Evolutionary conservation across 192 early-diverging fungal species (phyloP).

Genomic region (Rhizophagus sp.): DNA sequence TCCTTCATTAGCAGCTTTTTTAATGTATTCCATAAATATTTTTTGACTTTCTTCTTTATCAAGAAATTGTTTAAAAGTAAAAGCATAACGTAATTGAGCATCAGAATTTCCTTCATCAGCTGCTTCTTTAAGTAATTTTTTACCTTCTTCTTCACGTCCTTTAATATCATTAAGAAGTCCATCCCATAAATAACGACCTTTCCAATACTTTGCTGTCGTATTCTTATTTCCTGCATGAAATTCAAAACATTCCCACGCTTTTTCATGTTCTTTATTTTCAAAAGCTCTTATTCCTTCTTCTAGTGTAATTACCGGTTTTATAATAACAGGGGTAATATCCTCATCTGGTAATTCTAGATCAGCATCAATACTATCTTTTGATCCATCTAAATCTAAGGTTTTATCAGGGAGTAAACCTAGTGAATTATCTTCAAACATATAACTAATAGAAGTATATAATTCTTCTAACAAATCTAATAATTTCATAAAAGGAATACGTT

Average conservation of each 20-base stretch:
- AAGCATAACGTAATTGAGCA: conserved; percentile 8
- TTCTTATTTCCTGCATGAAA: background rate
- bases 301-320: too few species aligned
- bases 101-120: background rate
- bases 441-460: too few species aligned
- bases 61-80: background rate
- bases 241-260: conserved; percentile 1
- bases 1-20: background rate
- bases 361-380: too few species aligned
- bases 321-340: too few species aligned
- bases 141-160: background rate
- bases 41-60: background rate
- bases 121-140: background rate
- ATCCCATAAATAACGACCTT: conserved; percentile 5
- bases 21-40: background rate
- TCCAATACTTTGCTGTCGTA: conserved; percentile 5
- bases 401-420: too few species aligned
- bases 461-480: too few species aligned
- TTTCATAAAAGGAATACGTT: too few species aligned
- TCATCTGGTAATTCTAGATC: too few species aligned
- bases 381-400: too few species aligned
- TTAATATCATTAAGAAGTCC: background rate
- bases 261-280: too few species aligned
- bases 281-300: too few species aligned
- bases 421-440: too few species aligned